Conservation (phyloP, 2,329 filamentous ascomycete genomes). For the Neofusicoccum umdonicola region DNA sequence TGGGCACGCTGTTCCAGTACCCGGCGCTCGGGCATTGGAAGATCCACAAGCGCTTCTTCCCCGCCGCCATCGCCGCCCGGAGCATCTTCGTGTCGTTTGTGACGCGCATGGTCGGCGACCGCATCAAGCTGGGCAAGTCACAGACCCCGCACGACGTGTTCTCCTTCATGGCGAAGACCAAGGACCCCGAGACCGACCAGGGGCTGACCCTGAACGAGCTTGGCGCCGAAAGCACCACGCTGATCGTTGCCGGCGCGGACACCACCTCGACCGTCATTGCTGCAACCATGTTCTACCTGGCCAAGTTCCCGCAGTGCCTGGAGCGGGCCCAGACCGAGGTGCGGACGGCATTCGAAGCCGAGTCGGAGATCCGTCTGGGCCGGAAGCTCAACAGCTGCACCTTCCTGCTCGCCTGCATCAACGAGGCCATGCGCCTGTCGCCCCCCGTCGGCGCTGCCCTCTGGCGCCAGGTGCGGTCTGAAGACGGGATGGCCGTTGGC, state of each 20-base stretch:
- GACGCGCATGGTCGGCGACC: conserved; percentile 4
- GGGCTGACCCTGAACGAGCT: conserved; percentile 47
- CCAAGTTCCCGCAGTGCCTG: conserved; percentile 38
- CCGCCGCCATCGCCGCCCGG: conserved; percentile 2
- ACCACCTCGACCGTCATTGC: conserved; percentile 45
- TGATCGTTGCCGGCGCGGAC: conserved; percentile 49
- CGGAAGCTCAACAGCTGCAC: conserved; percentile 34
- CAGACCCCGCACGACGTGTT: conserved; percentile 42
- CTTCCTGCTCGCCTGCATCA: conserved; percentile 40
- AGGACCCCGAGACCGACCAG: conserved; percentile 46
- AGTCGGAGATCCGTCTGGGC: conserved; percentile 39
- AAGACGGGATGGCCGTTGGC: conserved; percentile 31
- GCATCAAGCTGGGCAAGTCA: not conserved
- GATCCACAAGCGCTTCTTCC: conserved; percentile 6
- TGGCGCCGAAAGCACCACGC: conserved; percentile 48
- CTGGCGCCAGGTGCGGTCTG: conserved; percentile 32
- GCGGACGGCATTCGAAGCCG: conserved; percentile 32
- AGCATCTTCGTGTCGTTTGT: conserved; percentile 9
- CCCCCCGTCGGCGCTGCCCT: conserved; percentile 40
- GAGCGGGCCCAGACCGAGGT: conserved; percentile 35
- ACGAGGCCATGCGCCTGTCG: conserved; percentile 42
- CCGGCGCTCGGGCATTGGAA: conserved; percentile 4
- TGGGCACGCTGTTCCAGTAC: conserved; percentile 8
- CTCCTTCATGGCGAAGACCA: conserved; percentile 46
- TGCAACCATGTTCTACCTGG: conserved; percentile 46